A percentile compares a stretch with the other conserved stretches of the same genome.
Conservation (phyloP, 208 protist genomes). For the Balamuthia mandrillaris region DNA sequence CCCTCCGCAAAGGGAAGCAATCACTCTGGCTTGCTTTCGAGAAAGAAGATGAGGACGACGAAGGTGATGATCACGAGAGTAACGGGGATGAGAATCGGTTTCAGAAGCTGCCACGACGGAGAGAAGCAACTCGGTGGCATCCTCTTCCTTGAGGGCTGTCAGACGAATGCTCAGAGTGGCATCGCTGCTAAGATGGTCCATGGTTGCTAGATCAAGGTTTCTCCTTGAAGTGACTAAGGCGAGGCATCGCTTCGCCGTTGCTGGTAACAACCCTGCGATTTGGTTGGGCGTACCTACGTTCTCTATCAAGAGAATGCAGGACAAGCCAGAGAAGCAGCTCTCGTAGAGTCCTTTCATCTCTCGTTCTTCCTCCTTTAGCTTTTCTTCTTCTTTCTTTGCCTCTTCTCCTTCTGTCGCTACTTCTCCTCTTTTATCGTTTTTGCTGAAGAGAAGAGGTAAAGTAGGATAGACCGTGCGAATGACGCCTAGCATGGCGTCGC, state of each 20-base stretch:
- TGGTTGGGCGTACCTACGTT: constrained; percentile 12
- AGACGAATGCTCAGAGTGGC: too few relatives aligned
- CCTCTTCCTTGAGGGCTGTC: too few relatives aligned
- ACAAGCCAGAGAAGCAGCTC: background rate
- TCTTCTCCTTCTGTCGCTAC: too few relatives aligned
- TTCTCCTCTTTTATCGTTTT: too few relatives aligned
- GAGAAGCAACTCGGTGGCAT: too few relatives aligned
- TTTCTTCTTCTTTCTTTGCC: too few relatives aligned
- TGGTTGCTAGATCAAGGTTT: constrained; percentile 25
- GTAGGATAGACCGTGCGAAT: constrained; percentile 20
- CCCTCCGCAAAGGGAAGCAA: background rate
- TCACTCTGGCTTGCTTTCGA: background rate
- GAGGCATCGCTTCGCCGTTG: background rate
- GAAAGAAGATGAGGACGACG: too few relatives aligned
- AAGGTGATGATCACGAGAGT: too few relatives aligned
- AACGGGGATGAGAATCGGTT: too few relatives aligned
- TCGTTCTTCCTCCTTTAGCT: too few relatives aligned
- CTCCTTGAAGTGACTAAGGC: constrained; percentile 27
- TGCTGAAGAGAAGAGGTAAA: background rate
- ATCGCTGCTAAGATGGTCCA: too few relatives aligned
- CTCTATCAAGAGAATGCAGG: constrained; percentile 31
- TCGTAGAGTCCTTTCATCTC: background rate
- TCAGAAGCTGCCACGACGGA: too few relatives aligned
- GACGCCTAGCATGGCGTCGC: constrained; percentile 31
- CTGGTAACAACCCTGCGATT: background rate